Evolutionary conservation across 2,329 filamentous ascomycete genomes (phyloP), one percentile per base, ranked within the genome.

Genomic region (Pyrenophora tritici-repentis): DNA sequence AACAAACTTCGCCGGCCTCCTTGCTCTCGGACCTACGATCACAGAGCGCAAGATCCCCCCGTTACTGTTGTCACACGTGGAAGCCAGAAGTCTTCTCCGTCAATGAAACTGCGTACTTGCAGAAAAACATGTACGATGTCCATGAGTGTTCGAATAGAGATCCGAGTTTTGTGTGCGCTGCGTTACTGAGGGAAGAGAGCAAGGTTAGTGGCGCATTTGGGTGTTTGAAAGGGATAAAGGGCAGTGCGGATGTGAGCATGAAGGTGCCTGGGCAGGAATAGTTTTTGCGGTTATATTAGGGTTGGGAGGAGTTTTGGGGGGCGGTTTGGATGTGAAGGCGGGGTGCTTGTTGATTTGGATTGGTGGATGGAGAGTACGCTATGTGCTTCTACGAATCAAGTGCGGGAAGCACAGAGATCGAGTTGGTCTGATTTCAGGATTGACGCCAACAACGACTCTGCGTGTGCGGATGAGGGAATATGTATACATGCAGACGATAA

Each of bases 21-120:
- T 48, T 38, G 22, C 38, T 6, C 38, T 48, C 32, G 45, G 45
- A n/a, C 38, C 32, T 16, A 42, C 38, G 6, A 38, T 4, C 14
- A 10, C 13, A 6, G 45, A 48, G 18, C 38, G 38, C 16, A 32
- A 48, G 12, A 37, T 48, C 14, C 38, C 42, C 42, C 3, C 24
- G 32, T 31, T 14, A 20, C 14, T 48, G 45, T 14, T 48, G 38
- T 18, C 38, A 36, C 32, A 31, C 32, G 10, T 16, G 18, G 14
- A 8, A 36, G 13, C 42, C 38, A 9, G 8, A 13, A 6, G 5
- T 31, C 17, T 36, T 48, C 32, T 32, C 38, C 32, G 24, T 41
- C 10, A 38, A 42, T 33, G 22, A 31, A 20, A 48, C 38, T n/a
- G 14, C 20, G 3, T 48, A 38, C 14, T 7, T 37, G 31, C 45